Percentiles rank a stretch among this genome's conserved stretches.
phyloP scores from a whole-genome alignment of 805 yeast genomes.

The Yamadazyma nakazawae region DNA sequence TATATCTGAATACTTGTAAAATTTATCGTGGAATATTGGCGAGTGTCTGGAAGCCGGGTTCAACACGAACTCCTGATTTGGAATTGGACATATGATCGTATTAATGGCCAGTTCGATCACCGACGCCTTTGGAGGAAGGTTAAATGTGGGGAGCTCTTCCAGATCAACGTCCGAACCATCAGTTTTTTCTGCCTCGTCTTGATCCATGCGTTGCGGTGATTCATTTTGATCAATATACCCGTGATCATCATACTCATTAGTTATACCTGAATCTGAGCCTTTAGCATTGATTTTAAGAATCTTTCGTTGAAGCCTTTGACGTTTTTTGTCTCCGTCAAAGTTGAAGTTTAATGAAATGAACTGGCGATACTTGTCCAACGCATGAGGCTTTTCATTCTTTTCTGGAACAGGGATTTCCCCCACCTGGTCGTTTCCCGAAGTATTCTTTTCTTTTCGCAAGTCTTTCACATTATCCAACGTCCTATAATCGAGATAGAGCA shows the following conservation, averaged over 20 bases:
- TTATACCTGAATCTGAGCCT: constrained; percentile 15
- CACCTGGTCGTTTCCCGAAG: constrained; percentile 14
- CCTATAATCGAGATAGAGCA: constrained; percentile 40
- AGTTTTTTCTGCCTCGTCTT: constrained; percentile 13
- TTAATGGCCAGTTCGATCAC: constrained; percentile 41
- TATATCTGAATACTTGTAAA: constrained; percentile 30
- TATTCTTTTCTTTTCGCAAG: constrained; percentile 17
- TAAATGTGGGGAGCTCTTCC: constrained; percentile 20
- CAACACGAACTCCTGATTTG: constrained; percentile 29
- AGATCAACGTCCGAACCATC: constrained; percentile 9
- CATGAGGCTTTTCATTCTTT: constrained; percentile 1
- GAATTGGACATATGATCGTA: constrained; percentile 38
- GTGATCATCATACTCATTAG: constrained; percentile 9
- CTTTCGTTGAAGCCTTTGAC: constrained; percentile 15
- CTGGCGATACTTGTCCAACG: constrained; percentile 15
- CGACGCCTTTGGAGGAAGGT: constrained; percentile 45
- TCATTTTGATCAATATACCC: constrained; percentile 12
- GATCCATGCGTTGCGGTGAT: constrained; percentile 7
- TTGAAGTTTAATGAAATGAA: constrained; percentile 18
- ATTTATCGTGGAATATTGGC: constrained; percentile 43
- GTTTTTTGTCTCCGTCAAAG: constrained; percentile 6
- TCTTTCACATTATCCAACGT: constrained; percentile 40
- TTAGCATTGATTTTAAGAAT: constrained; percentile 22
- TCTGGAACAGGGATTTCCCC: constrained; percentile 30
- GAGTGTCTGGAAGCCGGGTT: constrained; percentile 33